A percentile compares a stretch with the other conserved stretches of the same genome.
Conservation (phyloP, 495 filamentous ascomycete species). For the Clavariopsis aquatica region DNA sequence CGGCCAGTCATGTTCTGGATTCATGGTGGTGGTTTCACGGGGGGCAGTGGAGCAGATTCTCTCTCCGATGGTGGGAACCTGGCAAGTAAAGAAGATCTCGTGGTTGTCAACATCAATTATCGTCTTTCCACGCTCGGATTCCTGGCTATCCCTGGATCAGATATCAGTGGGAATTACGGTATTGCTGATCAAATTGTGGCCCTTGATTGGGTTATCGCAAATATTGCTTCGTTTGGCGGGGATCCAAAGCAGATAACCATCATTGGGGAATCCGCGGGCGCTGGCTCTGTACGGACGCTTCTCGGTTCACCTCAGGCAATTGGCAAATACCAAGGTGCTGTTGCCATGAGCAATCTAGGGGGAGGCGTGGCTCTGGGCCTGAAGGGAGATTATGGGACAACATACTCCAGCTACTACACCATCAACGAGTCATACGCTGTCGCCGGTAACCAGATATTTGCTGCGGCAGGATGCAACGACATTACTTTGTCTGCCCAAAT, state of each 20-base stretch:
- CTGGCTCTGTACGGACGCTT: constrained; percentile 32
- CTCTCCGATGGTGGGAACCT: constrained; percentile 46
- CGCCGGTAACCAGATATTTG: constrained; percentile 47
- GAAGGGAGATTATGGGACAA: constrained; percentile 49
- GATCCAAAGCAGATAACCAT: constrained; percentile 36
- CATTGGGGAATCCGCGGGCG: constrained; percentile 31
- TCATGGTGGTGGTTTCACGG: constrained; percentile 52
- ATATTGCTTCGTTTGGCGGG: constrained; percentile 36
- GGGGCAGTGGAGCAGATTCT: constrained; percentile 46
- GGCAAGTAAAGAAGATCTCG: constrained; percentile 42
- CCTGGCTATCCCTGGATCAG: constrained; percentile 36
- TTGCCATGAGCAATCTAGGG: constrained; percentile 52
- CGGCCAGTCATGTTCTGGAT: constrained; percentile 54
- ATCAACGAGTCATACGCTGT: constrained; percentile 46
- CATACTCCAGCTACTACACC: constrained; percentile 54
- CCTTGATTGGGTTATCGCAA: constrained; percentile 31
- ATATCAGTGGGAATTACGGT: constrained; percentile 36
- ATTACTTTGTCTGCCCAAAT: constrained; percentile 43
- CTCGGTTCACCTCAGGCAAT: constrained; percentile 45
- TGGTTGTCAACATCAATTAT: constrained; percentile 44
- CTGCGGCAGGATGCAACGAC: constrained; percentile 45
- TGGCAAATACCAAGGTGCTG: constrained; percentile 48
- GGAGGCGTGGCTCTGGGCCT: constrained; percentile 48
- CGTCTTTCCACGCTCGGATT: constrained; percentile 35
- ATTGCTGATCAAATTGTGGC: constrained; percentile 35